Percentiles rank a stretch among this genome's conserved stretches.
Evolutionary conservation across 2,329 filamentous ascomycete species (phyloP).

Genomic region (Fusarium sp.): DNA sequence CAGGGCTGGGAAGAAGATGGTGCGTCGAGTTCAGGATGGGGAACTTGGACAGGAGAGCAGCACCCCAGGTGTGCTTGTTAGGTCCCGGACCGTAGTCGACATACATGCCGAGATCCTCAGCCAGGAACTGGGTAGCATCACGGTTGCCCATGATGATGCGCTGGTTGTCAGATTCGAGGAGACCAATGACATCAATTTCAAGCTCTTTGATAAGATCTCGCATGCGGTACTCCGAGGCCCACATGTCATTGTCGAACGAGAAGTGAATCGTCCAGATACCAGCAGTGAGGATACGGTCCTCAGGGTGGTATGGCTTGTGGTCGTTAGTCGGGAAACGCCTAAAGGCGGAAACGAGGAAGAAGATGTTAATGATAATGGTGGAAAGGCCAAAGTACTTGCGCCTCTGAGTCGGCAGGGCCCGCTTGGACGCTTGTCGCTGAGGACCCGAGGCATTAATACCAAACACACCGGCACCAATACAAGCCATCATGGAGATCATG

Average conservation of each 20-base stretch:
- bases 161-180: constrained; percentile 92
- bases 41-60: constrained; percentile 93
- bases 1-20: constrained; percentile 91
- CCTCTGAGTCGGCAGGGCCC: constrained; percentile 52
- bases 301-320: constrained; percentile 88
- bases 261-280: constrained; percentile 99
- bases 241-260: constrained; percentile 98
- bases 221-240: constrained; percentile 95
- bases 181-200: constrained; percentile 97
- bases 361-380: constrained; percentile 79
- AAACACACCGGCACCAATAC: constrained; percentile 87
- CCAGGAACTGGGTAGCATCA: constrained; percentile 93
- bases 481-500: constrained; percentile 86
- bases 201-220: constrained; percentile 89
- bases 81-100: constrained; percentile 96
- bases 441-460: constrained; percentile 68
- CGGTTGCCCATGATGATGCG: constrained; percentile 99
- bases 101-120: constrained; percentile 98
- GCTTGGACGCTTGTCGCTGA: constrained; percentile 47
- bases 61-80: constrained; percentile 99
- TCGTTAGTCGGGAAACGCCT: constrained; percentile 92
- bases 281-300: constrained; percentile 88
- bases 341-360: constrained; percentile 85
- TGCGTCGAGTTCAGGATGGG: constrained; percentile 97
- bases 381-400: constrained; percentile 66